Evolutionary conservation across 441 rosid species (phyloP).

Genomic region (Geranium incanum): DNA sequence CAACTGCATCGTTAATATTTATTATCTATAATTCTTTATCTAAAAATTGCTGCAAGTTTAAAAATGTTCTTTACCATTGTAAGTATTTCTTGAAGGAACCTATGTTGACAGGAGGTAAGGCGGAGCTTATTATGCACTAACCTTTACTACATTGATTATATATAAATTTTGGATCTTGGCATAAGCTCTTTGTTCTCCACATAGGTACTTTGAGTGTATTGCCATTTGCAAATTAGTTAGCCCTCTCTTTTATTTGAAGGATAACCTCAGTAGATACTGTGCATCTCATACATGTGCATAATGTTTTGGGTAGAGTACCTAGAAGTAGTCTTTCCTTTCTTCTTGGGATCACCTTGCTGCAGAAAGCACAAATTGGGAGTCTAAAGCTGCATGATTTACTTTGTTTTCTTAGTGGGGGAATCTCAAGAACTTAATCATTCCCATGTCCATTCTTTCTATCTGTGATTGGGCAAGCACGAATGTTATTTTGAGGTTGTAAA

Average conservation of each 20-base stretch:
- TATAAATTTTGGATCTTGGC: not conserved
- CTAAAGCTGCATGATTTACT: not conserved
- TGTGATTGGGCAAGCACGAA: not conserved
- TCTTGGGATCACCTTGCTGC: not conserved
- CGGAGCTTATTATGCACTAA: not conserved
- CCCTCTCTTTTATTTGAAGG: not conserved
- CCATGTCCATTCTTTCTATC: not conserved
- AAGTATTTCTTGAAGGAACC: not conserved
- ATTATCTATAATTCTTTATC: not conserved
- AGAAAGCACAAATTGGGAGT: not conserved
- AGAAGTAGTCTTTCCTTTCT: not conserved
- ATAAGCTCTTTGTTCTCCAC: not conserved
- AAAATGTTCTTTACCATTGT: not conserved
- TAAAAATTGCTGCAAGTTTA: not conserved
- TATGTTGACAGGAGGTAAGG: not conserved
- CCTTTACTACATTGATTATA: not conserved
- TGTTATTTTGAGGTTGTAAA: not conserved
- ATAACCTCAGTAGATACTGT: not conserved
- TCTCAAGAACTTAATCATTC: not conserved
- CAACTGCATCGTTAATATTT: not conserved
- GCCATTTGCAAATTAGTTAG: not conserved
- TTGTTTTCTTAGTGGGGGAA: not conserved
- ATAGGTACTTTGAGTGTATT: not conserved
- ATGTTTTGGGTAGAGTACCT: not conserved
- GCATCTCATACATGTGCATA: not conserved